Conservation (phyloP, 106 monocot genomes). For the Phalaenopsis aphrodite region DNA sequence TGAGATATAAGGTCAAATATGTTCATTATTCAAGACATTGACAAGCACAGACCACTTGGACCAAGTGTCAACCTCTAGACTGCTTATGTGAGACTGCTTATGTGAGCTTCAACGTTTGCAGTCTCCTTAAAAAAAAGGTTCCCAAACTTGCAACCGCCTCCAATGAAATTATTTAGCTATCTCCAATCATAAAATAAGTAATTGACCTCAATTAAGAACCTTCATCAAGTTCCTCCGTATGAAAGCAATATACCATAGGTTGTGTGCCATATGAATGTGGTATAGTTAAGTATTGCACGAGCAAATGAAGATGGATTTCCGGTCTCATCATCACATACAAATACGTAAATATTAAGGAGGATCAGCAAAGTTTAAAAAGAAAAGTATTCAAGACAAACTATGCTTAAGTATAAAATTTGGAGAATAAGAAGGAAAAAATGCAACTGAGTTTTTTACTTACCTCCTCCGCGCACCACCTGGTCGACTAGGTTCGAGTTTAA, state of each 20-base stretch:
- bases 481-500: constrained; percentile 88
- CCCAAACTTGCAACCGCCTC: not conserved
- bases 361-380: not conserved
- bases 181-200: not conserved
- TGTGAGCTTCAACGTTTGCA: too few relatives aligned
- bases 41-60: too few relatives aligned
- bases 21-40: too few relatives aligned
- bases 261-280: not conserved
- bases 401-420: not conserved
- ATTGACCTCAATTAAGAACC: not conserved
- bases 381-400: not conserved
- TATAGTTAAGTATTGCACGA: not conserved
- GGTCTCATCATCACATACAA: not conserved
- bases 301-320: not conserved
- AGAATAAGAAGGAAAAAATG: constrained; percentile 1
- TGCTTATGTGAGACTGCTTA: too few relatives aligned
- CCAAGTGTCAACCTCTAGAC: not conserved
- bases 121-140: not conserved
- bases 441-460: constrained; percentile 24
- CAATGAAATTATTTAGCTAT: not conserved
- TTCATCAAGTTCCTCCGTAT: not conserved
- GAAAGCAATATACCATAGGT: not conserved
- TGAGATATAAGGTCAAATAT: too few relatives aligned
- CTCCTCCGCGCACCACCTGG: constrained; percentile 79
- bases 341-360: not conserved